A percentile compares a stretch with the other conserved stretches of the same genome.
Conservation (phyloP, 345 rosid species). For the Xanthoceras sorbifolium region DNA sequence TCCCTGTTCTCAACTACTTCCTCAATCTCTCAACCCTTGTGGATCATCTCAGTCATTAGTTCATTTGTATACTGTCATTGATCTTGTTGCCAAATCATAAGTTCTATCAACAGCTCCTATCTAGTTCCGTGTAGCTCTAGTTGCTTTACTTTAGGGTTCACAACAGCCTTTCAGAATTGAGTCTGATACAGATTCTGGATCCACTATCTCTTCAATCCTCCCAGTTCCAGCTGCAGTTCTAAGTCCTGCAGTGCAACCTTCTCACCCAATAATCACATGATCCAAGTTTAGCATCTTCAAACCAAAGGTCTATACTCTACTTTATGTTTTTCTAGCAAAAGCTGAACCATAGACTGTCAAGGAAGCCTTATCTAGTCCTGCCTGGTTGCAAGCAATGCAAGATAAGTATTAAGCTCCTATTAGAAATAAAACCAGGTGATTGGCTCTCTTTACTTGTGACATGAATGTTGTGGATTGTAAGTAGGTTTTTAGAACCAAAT, state of each 20-base stretch:
- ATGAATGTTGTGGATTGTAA: not conserved
- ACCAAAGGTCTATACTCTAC: not conserved
- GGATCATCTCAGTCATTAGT: no score
- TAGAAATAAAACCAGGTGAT: not conserved
- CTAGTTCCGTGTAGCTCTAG: no score
- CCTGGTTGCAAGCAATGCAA: not conserved
- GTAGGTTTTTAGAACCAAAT: not conserved
- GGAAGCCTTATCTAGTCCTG: not conserved
- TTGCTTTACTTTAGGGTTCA: no score
- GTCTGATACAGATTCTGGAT: not conserved
- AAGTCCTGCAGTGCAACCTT: no score
- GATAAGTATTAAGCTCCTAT: not conserved
- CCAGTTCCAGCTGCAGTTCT: not conserved
- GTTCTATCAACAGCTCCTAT: no score
- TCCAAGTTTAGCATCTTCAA: not conserved
- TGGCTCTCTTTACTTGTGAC: not conserved
- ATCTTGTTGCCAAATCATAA: no score
- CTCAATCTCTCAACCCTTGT: no score
- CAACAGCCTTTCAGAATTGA: no score
- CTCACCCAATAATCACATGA: not conserved
- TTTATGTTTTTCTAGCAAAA: not conserved
- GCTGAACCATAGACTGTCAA: not conserved
- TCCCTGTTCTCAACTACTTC: not conserved
- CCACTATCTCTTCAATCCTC: rapidly evolving
- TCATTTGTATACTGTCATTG: not conserved